A percentile compares a stretch with the other conserved stretches of the same genome.
Evolutionary conservation across 768 basidiomycete species (phyloP).

Genomic region (Amanita pallidorosea): DNA sequence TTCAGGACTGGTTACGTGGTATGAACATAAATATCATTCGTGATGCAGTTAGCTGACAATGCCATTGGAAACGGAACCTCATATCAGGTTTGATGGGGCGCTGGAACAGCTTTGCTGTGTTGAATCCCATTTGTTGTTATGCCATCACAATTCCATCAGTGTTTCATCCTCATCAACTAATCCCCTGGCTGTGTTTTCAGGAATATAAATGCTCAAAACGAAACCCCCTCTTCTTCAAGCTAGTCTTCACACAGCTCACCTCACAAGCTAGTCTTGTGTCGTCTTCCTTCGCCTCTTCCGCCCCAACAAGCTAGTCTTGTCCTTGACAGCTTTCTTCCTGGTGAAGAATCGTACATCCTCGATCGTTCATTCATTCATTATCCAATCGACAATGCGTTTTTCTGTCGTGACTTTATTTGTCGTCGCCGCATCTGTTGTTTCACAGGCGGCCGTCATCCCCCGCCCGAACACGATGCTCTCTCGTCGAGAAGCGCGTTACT

Average conservation of each 20-base stretch:
- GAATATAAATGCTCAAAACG: background rate
- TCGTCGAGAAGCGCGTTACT: conserved; percentile 14
- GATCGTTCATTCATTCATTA: background rate
- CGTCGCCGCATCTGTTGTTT: conserved; percentile 14
- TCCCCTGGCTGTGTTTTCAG: background rate
- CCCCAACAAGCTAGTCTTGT: conserved; percentile 5
- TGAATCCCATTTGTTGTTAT: background rate
- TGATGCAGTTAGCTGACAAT: too few species aligned
- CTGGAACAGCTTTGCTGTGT: background rate
- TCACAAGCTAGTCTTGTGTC: conserved; percentile 25
- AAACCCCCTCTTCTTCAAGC: conserved; percentile 14
- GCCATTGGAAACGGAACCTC: background rate
- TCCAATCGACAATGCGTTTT: conserved; percentile 19
- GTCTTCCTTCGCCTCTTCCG: conserved; percentile 9
- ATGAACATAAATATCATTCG: too few species aligned
- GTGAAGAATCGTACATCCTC: conserved; percentile 12
- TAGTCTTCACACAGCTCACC: conserved; percentile 21
- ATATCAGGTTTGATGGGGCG: background rate
- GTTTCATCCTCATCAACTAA: conserved; percentile 6
- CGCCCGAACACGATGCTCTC: conserved; percentile 12
- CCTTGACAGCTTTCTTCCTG: conserved; percentile 13
- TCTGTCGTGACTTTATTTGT: conserved; percentile 8
- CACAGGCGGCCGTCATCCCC: conserved; percentile 18
- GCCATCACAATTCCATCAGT: background rate
- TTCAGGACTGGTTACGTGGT: too few species aligned